Conservation (phyloP, 371 early-diverging fungal genomes). For the Rhizopus stolonifer region DNA sequence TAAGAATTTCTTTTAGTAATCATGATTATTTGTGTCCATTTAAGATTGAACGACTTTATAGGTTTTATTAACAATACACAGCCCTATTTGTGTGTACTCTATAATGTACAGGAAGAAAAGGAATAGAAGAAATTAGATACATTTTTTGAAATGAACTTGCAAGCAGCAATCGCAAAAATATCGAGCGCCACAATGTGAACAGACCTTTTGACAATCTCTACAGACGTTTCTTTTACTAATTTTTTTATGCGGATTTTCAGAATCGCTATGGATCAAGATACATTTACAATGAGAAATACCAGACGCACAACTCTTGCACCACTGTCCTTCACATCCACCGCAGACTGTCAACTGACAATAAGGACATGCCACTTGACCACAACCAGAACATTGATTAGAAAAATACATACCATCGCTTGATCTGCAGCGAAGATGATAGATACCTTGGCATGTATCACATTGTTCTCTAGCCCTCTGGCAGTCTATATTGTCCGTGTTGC, state of each 20-base stretch:
- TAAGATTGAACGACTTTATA: no score
- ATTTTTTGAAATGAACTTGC: slow-evolving; percentile 12
- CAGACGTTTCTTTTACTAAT: slow-evolving; percentile 14
- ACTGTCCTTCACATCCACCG: slow-evolving; percentile 20
- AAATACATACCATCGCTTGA: slow-evolving; percentile 9
- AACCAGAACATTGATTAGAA: slow-evolving; percentile 20
- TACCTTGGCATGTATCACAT: slow-evolving; percentile 14
- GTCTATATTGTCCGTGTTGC: slow-evolving; percentile 6
- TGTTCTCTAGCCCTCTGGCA: slow-evolving; percentile 13
- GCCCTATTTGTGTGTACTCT: no score
- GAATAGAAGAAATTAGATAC: slow-evolving; percentile 4
- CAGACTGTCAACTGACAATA: slow-evolving; percentile 16
- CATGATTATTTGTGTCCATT: no score
- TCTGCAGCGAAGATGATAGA: slow-evolving; percentile 19
- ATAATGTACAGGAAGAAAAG: not conserved
- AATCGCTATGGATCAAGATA: slow-evolving; percentile 11
- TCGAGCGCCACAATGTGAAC: slow-evolving; percentile 1
- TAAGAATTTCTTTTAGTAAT: no score
- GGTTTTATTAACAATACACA: no score
- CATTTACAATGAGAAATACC: slow-evolving; percentile 15
- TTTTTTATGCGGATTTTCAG: not conserved
- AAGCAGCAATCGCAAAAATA: slow-evolving; percentile 17
- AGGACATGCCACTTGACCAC: slow-evolving; percentile 19
- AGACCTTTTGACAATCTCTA: slow-evolving; percentile 7
- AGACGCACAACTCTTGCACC: slow-evolving; percentile 14